Base-by-base conservation (phyloP, 2,329 filamentous ascomycete species). In the Annulohypoxylon truncatum region DNA sequence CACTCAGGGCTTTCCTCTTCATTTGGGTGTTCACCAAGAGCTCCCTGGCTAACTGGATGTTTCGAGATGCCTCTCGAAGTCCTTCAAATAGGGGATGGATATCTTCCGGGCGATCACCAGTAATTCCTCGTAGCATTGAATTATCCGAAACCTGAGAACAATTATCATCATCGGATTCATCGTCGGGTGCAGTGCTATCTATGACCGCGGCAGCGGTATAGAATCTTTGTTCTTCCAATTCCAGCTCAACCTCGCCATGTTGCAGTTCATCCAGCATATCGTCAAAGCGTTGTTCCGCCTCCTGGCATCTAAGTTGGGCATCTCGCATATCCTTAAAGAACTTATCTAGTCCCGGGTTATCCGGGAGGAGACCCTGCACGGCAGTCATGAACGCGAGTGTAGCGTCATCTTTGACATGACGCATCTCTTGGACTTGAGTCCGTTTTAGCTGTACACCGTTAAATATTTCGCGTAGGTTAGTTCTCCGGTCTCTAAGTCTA, bases 41-140 rank as follows among this genome's bases (percentile, higher is more conserved):
- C 61, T 87, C 84, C 51, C 77, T 79, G 12, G 82, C 82, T 28
- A 83, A 77, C 46, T 82, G 78, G n/a, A 83, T 74, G 15, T 85
- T 81, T 1, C 78, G 80, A 8, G 83, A 78, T 1, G 79, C 78
- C 10, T 79, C 77, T 13, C 82, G 77, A 4, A 87, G 77, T 15
- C 80, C 74, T 9, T 76, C 69, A 67, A 85, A 86, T 2, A 83
- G 74, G 1, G 84, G 84, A 64, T 87, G 84, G 1, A 81, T 72
- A 38, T 82, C 81, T 57, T 82, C 79, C 0, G 72, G 66, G 3
- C 75, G 72, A 20, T 77, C 75, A 48, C 71, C 74, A n/a, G 69
- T 71, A 44, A 77, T 77, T 8, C 76, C 76, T 44, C 68, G 69
- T 22, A 77, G 62, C 31, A 55, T 59, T 9, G 68, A 69, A 38